These are phyloP conservation scores for Ophiostoma sp. DNA, from an alignment of 2,329 filamentous ascomycete species.

Conservation along the genomic window DNA sequence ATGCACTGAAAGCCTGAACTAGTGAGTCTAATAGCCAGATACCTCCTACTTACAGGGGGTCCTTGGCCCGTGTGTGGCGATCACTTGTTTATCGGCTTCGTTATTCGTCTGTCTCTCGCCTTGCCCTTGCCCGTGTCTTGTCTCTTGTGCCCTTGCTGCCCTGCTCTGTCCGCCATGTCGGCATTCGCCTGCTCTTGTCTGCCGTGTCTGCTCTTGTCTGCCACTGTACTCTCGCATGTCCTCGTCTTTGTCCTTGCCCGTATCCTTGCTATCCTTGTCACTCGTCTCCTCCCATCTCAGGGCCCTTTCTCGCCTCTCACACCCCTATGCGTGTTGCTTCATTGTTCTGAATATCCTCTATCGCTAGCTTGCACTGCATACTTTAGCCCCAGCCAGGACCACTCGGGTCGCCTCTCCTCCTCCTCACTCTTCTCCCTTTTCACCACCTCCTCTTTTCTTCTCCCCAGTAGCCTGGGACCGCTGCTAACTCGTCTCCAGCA, in stretches of 20 bases:
- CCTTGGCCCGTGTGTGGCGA: slow-evolving; percentile 7
- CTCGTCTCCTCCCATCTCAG: background rate
- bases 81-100: slow-evolving; percentile 4
- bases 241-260: background rate
- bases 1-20: slow-evolving; percentile 12
- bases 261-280: background rate
- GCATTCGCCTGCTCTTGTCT: background rate
- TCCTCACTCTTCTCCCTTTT: background rate
- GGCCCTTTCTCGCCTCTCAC: background rate
- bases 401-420: background rate
- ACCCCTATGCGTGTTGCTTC: background rate
- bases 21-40: background rate
- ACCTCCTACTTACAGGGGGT: background rate
- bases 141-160: no score
- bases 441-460: background rate
- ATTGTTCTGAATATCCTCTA: background rate
- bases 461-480: background rate
- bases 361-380: background rate
- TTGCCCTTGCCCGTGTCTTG: no score
- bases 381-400: background rate
- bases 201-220: background rate
- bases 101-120: no score
- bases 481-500: background rate
- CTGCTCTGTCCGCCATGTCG: no score
- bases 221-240: background rate